Evolutionary conservation across 2,329 filamentous ascomycete genomes (phyloP).

Genomic region (Verticillium albo-atrum): DNA sequence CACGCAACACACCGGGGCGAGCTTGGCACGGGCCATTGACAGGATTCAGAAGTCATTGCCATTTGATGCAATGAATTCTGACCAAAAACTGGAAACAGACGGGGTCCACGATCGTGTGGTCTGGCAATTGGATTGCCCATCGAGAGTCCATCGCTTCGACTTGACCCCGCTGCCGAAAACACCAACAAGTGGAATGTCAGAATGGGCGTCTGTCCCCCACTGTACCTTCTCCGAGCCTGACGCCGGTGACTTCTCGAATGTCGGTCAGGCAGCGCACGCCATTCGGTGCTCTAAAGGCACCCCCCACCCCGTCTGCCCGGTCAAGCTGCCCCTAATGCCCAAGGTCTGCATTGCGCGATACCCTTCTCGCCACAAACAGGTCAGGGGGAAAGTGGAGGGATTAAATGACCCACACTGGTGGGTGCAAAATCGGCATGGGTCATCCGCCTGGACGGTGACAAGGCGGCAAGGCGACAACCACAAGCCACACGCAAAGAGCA

Average conservation of each 20-base stretch:
- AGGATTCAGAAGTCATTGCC: too few relatives aligned
- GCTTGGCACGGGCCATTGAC: too few relatives aligned
- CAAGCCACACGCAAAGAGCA: not conserved
- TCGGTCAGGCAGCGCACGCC: not conserved
- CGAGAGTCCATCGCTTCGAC: too few relatives aligned
- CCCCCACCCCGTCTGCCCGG: not conserved
- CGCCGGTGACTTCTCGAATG: not conserved
- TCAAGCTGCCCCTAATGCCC: not conserved
- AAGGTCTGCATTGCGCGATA: not conserved
- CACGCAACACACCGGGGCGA: too few relatives aligned
- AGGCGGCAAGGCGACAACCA: not conserved
- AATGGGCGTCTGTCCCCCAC: not conserved
- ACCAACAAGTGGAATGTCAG: not conserved
- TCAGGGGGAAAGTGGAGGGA: not conserved
- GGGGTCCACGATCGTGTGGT: too few relatives aligned
- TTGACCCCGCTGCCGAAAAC: too few relatives aligned
- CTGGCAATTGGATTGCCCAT: too few relatives aligned
- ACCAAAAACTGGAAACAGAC: too few relatives aligned
- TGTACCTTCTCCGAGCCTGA: not conserved
- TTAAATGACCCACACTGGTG: not conserved
- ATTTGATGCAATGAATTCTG: too few relatives aligned
- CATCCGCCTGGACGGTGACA: not conserved
- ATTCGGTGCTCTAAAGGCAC: not conserved
- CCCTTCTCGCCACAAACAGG: not conserved
- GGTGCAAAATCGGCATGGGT: not conserved